Base-by-base conservation (phyloP, 495 filamentous ascomycete genomes). In the Saxophila tyrrhenica region DNA sequence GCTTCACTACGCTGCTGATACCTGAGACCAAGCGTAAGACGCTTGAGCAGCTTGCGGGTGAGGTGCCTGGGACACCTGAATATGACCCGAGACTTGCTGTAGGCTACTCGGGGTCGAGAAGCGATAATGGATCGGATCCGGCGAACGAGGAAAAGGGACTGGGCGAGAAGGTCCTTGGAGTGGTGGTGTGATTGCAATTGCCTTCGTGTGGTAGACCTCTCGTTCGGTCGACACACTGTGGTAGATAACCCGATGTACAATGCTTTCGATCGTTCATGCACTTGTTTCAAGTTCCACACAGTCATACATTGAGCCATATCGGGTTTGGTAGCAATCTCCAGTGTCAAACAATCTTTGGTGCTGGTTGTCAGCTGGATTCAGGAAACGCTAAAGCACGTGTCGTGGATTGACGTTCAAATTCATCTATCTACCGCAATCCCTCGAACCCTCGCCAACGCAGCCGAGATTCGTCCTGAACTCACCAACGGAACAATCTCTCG, bases 11-110 rank as follows among this genome's bases (percentile, higher is more conserved):
- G 0, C 56, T 82, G 24, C 64, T 86, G 54, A 86, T 91, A 51
- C 79, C 79, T 0, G 85, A 89, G 75, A 89, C 85, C 8, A 86
- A 85, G 75, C 69, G 84, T 22, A 79, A 79, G 72, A 86, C 69
- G 3, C 58, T 63, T 24, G 61, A 63, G 56, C 58, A 63, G 48
- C 43, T 63, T 8, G 61, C 61, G 13, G 61, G 61, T 32, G 61
- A 63, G 43, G 61, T 58, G 5, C 58, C 58, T 1, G 61, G 61
- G 5, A 57, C 41, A n/a, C 56, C 53, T 1, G 45, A 48, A 21
- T 48, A 48, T 21, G 45, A 48, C 21, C 45, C 45, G 17, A 3
- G 20, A 16, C 45, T 48, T 48, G 45, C 45, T 9, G 13, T 35
- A 7, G 45, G 45, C 19, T 3, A 17, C 20, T 16, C 3, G 7